Evolutionary conservation across 345 rosid genomes (phyloP).

Genomic region (Pistacia vera): DNA sequence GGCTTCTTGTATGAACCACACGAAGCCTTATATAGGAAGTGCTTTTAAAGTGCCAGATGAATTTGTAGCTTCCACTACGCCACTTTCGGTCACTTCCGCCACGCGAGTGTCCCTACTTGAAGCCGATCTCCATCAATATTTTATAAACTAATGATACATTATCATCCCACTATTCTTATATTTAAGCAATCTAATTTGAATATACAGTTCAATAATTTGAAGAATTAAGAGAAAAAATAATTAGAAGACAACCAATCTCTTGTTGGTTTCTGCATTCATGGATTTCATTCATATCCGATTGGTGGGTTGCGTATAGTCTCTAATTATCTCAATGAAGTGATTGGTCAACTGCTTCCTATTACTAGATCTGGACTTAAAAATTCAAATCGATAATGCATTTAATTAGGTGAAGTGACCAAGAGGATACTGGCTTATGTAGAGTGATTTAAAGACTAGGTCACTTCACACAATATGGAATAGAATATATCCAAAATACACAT

Average conservation of each 20-base stretch:
- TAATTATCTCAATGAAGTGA: background rate
- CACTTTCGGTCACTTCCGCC: constrained; percentile 30
- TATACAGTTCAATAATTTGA: background rate
- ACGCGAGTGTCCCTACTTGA: constrained; percentile 31
- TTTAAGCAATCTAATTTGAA: background rate
- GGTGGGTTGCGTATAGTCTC: background rate
- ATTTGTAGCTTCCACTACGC: constrained; percentile 35
- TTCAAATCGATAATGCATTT: no score
- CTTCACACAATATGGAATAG: no score
- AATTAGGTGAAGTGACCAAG: no score
- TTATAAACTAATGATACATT: background rate
- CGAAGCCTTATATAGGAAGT: constrained; percentile 18
- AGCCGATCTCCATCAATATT: background rate
- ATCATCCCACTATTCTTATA: background rate
- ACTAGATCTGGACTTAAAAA: background rate
- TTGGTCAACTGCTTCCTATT: background rate
- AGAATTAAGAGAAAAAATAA: background rate
- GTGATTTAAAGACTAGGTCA: no score
- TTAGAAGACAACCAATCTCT: background rate
- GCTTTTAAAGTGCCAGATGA: background rate
- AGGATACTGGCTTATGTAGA: no score
- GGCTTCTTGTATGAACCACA: background rate
- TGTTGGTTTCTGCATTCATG: background rate
- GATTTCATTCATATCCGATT: background rate
- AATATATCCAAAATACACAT: no score